These are phyloP conservation scores for Rutstroemia sp. DNA, from an alignment of 2,329 filamentous ascomycete species.

Conservation along the genomic window DNA sequence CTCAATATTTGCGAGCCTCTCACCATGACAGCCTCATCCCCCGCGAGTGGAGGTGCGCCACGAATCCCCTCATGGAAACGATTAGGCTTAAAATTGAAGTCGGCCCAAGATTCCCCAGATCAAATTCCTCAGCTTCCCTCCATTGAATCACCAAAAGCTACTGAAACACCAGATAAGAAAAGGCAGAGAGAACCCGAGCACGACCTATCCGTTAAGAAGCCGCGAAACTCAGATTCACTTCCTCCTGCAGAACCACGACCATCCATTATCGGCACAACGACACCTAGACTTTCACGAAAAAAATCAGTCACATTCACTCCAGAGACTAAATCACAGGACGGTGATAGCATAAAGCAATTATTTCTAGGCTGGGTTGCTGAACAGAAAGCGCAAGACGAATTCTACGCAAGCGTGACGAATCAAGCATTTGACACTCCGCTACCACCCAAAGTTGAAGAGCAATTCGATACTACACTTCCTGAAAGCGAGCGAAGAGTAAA, in stretches of 20 bases:
- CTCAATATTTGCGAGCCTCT: background rate
- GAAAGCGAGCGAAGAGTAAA: conserved; percentile 26
- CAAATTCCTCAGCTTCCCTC: conserved; percentile 3
- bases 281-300: conserved; percentile 27
- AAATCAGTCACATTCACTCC: conserved; percentile 60
- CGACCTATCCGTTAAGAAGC: conserved; percentile 22
- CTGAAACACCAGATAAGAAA: conserved; percentile 23
- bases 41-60: conserved; percentile 13
- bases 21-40: conserved; percentile 19
- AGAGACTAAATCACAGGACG: conserved; percentile 53
- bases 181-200: conserved; percentile 16
- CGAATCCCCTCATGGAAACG: conserved; percentile 51
- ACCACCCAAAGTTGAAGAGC: conserved; percentile 24
- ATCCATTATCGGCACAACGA: conserved; percentile 18
- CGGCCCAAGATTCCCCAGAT: conserved; percentile 33
- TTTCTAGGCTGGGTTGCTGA: conserved; percentile 43
- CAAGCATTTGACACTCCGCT: conserved; percentile 23
- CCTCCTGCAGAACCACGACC: conserved; percentile 1
- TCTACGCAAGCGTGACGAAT: conserved; percentile 17
- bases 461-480: conserved; percentile 22
- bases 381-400: conserved; percentile 28
- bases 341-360: conserved; percentile 42
- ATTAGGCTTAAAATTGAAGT: conserved; percentile 52
- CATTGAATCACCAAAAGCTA: conserved; percentile 13
- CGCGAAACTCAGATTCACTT: conserved; percentile 17